phyloP scores from a whole-genome alignment of 2,329 filamentous ascomycete genomes.

The Penicillium sp. region DNA sequence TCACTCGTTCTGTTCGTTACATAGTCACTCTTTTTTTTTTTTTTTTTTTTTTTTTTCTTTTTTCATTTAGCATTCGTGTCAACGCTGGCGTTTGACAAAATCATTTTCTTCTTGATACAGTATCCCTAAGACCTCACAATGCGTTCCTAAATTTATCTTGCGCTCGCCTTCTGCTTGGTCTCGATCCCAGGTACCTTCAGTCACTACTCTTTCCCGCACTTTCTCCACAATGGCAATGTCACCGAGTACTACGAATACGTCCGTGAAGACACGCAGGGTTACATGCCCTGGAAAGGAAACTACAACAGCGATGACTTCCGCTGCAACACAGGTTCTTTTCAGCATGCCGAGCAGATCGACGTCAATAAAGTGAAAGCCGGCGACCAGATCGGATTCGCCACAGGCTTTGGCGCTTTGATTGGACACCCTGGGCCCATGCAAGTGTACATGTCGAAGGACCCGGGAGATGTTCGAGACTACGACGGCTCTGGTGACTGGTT shows the following conservation, averaged over 20 bases:
- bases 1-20: not conserved
- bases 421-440: not conserved
- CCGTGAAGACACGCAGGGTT: constrained; percentile 26
- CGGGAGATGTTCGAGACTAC: not conserved
- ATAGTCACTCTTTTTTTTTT: not conserved
- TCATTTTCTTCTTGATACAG: not conserved
- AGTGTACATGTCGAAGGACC: not conserved
- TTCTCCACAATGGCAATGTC: not conserved
- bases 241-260: constrained; percentile 25
- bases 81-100: not conserved
- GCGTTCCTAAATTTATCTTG: not conserved
- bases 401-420: not conserved
- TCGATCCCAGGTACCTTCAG: not conserved
- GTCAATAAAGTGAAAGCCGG: not conserved
- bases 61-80: not conserved
- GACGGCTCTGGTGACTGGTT: not conserved
- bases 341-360: not conserved
- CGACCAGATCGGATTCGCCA: not conserved
- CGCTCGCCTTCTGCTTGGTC: not conserved
- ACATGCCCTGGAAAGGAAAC: constrained; percentile 23
- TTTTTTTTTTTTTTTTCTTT: not conserved
- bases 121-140: not conserved
- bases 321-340: constrained; percentile 22
- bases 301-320: constrained; percentile 27
- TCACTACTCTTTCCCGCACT: not conserved